Conservation (phyloP, 345 rosid genomes). For the Gossypium longicalyx region DNA sequence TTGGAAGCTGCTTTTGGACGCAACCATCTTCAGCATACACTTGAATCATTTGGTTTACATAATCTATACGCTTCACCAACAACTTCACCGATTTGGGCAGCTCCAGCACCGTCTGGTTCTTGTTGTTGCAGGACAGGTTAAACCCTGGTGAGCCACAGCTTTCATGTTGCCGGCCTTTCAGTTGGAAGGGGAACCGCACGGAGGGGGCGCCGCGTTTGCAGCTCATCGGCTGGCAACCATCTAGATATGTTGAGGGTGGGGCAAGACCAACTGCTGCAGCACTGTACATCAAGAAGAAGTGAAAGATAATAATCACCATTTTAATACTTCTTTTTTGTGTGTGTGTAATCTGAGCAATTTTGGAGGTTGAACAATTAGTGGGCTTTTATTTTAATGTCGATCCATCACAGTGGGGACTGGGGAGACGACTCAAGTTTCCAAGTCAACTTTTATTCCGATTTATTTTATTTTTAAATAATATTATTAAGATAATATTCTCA, state of each 20-base stretch:
- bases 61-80: constrained; percentile 8
- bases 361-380: neutral
- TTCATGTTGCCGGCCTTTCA: neutral
- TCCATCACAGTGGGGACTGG: too few relatives aligned
- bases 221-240: neutral
- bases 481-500: too few relatives aligned
- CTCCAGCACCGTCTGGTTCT: neutral
- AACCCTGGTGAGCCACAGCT: neutral
- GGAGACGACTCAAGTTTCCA: neutral
- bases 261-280: neutral
- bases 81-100: neutral
- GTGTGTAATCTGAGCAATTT: neutral
- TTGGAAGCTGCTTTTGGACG: neutral
- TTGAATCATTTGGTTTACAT: neutral
- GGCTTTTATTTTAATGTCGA: too few relatives aligned
- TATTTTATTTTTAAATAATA: neutral
- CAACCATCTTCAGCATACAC: neutral
- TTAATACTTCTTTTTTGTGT: neutral
- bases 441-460: neutral
- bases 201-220: neutral
- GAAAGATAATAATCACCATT: neutral
- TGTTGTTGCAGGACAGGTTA: constrained; percentile 8
- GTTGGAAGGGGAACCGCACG: neutral
- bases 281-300: neutral
- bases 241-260: too few relatives aligned